Conservation (phyloP, 2,329 filamentous ascomycete species). For the Cryphonectria japonica region DNA sequence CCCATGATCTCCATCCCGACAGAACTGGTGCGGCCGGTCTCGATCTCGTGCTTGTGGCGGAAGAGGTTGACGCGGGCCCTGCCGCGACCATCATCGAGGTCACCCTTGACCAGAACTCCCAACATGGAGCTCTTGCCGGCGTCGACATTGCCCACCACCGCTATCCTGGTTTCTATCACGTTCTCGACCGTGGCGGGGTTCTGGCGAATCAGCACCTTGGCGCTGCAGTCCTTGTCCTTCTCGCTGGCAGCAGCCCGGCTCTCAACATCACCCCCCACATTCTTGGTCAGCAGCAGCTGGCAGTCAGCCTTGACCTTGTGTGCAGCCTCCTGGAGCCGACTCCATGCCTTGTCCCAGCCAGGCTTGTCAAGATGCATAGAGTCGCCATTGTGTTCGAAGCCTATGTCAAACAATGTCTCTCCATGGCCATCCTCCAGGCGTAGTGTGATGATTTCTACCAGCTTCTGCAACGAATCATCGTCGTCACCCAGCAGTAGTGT, state of each 20-base stretch:
- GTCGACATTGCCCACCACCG: slow-evolving; percentile 96
- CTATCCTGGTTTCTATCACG: slow-evolving; percentile 93
- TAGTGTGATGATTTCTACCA: slow-evolving; percentile 67
- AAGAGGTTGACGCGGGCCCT: slow-evolving; percentile 95
- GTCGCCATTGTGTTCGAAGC: slow-evolving; percentile 87
- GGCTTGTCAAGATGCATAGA: slow-evolving; percentile 75
- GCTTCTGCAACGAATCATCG: slow-evolving; percentile 63
- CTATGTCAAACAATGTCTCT: slow-evolving; percentile 89
- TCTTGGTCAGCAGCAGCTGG: slow-evolving; percentile 84
- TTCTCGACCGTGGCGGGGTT: slow-evolving; percentile 76
- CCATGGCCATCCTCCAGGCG: slow-evolving; percentile 83
- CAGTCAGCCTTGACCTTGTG: slow-evolving; percentile 72
- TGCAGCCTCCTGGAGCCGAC: slow-evolving; percentile 67
- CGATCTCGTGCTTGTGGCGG: slow-evolving; percentile 96
- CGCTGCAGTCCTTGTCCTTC: slow-evolving; percentile 75
- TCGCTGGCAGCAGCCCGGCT: slow-evolving; percentile 60
- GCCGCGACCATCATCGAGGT: slow-evolving; percentile 90
- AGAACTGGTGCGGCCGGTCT: slow-evolving; percentile 91
- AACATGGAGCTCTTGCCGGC: slow-evolving; percentile 97
- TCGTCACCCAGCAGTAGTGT: slow-evolving; percentile 71
- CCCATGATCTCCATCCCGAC: slow-evolving; percentile 99
- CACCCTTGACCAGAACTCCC: slow-evolving; percentile 92
- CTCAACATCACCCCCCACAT: slow-evolving; percentile 79
- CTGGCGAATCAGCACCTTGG: slow-evolving; percentile 85
- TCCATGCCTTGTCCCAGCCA: slow-evolving; percentile 76